These are phyloP conservation scores for Talaromyces sp. DNA, from an alignment of 2,329 filamentous ascomycete genomes.

Conservation along the genomic window DNA sequence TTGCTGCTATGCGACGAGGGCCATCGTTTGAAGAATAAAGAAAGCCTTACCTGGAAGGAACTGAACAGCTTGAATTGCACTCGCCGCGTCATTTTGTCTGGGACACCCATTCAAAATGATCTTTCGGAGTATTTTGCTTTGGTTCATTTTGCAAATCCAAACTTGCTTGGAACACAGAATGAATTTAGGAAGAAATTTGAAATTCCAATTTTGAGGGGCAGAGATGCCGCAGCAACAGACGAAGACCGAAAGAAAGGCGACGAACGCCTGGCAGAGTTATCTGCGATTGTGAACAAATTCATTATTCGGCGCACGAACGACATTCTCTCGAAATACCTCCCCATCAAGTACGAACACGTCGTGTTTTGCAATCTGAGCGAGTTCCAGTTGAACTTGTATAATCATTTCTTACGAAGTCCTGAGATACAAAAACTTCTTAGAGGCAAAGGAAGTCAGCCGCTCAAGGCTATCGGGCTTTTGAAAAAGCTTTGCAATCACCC, in stretches of 20 bases:
- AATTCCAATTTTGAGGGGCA: conserved; percentile 81
- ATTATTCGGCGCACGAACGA: conserved; percentile 98
- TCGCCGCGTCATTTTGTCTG: conserved; percentile 87
- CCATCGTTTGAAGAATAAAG: conserved; percentile 92
- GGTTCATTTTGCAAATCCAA: conserved; percentile 93
- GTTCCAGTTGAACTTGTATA: conserved; percentile 91
- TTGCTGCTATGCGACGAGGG: conserved; percentile 94
- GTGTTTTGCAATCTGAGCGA: conserved; percentile 94
- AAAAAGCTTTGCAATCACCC: conserved; percentile 99
- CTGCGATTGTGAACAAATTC: conserved; percentile 90
- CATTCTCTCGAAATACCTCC: conserved; percentile 93
- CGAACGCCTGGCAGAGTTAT: conserved; percentile 72
- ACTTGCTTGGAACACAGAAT: conserved; percentile 76
- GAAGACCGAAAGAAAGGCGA: conserved; percentile 76
- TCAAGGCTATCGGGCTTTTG: conserved; percentile 92
- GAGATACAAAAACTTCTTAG: conserved; percentile 87
- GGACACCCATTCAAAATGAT: conserved; percentile 97
- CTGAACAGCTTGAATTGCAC: conserved; percentile 86
- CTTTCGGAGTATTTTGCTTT: conserved; percentile 96
- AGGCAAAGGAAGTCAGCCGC: conserved; percentile 89
- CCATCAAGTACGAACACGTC: conserved; percentile 98
- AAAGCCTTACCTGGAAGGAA: conserved; percentile 90
- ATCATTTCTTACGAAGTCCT: conserved; percentile 92
- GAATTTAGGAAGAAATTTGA: conserved; percentile 96
- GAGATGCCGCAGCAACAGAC: conserved; percentile 84